A percentile compares a stretch with the other conserved stretches of the same genome.
Evolutionary conservation across 345 rosid species (phyloP).

Genomic region (Clausena lansium): DNA sequence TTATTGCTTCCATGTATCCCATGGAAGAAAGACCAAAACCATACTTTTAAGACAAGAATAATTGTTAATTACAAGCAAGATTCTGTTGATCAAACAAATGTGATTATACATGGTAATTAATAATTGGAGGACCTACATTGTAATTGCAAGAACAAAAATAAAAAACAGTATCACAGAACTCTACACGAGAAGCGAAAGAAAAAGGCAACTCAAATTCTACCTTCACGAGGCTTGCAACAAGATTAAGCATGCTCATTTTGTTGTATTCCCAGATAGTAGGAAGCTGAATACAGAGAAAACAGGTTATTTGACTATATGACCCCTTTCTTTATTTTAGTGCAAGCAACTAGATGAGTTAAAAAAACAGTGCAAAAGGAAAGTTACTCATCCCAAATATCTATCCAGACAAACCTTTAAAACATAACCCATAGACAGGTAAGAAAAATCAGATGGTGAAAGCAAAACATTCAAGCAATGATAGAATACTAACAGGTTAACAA

Average conservation of each 20-base stretch:
- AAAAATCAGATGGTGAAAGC: not conserved
- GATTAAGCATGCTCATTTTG: constrained; percentile 88
- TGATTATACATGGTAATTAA: not conserved
- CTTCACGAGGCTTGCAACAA: constrained; percentile 75
- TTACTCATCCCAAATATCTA: not conserved
- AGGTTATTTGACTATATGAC: constrained; percentile 19
- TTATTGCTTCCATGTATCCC: not conserved
- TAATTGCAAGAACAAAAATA: not conserved
- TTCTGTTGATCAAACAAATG: not conserved
- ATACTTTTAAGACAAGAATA: not conserved
- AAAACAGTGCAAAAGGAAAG: constrained; percentile 1
- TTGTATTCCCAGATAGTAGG: constrained; percentile 86
- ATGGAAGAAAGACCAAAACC: not conserved
- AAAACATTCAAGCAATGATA: not conserved
- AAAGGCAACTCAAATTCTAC: constrained; percentile 34
- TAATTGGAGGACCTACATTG: not conserved
- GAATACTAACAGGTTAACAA: not conserved
- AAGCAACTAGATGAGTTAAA: not conserved
- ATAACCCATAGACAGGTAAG: not conserved
- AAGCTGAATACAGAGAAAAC: constrained; percentile 47
- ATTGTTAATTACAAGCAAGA: not conserved
- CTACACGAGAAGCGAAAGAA: not conserved
- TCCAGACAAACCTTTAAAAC: not conserved
- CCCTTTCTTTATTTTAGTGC: too few species aligned
- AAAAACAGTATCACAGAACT: not conserved